Percentiles rank a stretch among this genome's conserved stretches.
phyloP scores from a whole-genome alignment of 2,329 filamentous ascomycete genomes.

The Orbilia quercus region DNA sequence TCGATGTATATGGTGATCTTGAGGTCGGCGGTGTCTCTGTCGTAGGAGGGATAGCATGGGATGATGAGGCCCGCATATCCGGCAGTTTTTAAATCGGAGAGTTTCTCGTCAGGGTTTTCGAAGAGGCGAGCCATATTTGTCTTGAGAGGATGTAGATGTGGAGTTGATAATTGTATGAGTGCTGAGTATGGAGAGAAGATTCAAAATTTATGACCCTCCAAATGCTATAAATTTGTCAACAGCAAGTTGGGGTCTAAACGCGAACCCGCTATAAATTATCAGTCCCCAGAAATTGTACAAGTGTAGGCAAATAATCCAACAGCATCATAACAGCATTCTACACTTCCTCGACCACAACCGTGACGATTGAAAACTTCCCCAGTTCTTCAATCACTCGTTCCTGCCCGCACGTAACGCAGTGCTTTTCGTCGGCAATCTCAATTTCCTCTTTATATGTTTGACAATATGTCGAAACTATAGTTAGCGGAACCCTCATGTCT shows the following conservation, averaged over 20 bases:
- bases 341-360: conserved; percentile 13
- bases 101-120: background rate
- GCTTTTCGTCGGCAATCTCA: background rate
- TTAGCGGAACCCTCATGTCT: background rate
- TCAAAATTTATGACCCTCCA: too few species aligned
- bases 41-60: conserved; percentile 21
- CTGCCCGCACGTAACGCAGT: background rate
- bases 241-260: too few species aligned
- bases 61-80: conserved; percentile 27
- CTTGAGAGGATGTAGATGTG: background rate
- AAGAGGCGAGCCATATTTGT: background rate
- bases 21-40: conserved; percentile 29
- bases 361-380: background rate
- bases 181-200: too few species aligned
- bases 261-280: too few species aligned
- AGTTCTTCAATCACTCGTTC: background rate
- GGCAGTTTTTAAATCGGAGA: background rate
- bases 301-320: too few species aligned
- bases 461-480: background rate
- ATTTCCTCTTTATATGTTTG: conserved; percentile 13
- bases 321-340: background rate
- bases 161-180: background rate
- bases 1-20: conserved; percentile 29
- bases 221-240: too few species aligned
- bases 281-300: too few species aligned